Base-by-base conservation (phyloP, 1,139 yeast species). In the Saccharomyces hybrid region DNA sequence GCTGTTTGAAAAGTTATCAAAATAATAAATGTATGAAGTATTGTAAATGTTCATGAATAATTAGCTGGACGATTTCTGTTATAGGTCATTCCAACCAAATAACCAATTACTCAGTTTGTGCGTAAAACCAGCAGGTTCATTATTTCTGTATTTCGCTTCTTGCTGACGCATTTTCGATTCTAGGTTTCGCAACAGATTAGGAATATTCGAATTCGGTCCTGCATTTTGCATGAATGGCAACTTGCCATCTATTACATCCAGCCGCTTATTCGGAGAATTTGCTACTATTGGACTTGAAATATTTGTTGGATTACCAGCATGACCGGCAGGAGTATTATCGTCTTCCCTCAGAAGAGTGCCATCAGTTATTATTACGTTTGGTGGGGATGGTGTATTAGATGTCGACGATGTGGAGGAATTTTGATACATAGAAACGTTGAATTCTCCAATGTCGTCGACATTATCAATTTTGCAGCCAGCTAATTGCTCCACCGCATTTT, bases 401-500 rank as follows among this genome's bases (percentile, higher is more conserved):
- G 44, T 16, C 4, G 44, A 38, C 20, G 44, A 16, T 38, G 44
- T 38, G 13, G 44, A 38, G 13, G 44, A 20, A n/a, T 11, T 16
- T 13, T 38, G 44, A 38, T 38, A 38, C 44, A 20, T 38, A 20
- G 44, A 20, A 20, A 9, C 25, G 13, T 38, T 38, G 6, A 60
- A 58, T 27, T 61, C 68, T 1, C 89, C 90, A 42, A 84, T 75
- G 61, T 84, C 85, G 59, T 84, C 84, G 42, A 67, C 69, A 26
- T 73, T 76, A 11, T 76, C 75, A 52, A 84, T 73, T 53, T 74
- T 76, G 57, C 83, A 72, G 48, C 83, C 81, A 29, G 84, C 82
- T 54, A 85, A 71, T 61, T 82, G 82, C 64, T 85, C 91, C 31
- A 84, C 76, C 1, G 84, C 79, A 42, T 74, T 75, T 60, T 80